phyloP scores from a whole-genome alignment of 2,329 filamentous ascomycete species.

The Alternaria viburni region DNA sequence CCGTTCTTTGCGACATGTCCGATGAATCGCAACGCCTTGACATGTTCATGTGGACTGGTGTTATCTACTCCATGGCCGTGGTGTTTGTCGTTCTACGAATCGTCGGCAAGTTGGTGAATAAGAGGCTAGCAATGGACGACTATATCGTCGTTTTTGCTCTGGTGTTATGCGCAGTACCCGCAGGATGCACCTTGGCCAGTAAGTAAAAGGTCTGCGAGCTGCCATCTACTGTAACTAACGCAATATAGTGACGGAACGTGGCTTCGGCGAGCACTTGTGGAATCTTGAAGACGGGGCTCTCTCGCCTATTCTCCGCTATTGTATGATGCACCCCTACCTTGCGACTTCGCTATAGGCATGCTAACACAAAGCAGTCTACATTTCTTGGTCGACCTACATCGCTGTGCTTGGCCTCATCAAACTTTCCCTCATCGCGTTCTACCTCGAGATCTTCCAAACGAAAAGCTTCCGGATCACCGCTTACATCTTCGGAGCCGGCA shows the following conservation, averaged over 20 bases:
- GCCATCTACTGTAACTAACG: conserved; percentile 4
- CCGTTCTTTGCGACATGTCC: conserved; percentile 25
- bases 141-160: conserved; percentile 25
- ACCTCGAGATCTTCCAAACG: conserved; percentile 37
- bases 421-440: conserved; percentile 33
- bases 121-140: conserved; percentile 26
- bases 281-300: conserved; percentile 17
- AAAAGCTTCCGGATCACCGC: conserved; percentile 20
- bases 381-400: conserved; percentile 28
- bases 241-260: conserved; percentile 22
- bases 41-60: conserved; percentile 14
- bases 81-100: conserved; percentile 21
- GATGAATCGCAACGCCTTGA: conserved; percentile 13
- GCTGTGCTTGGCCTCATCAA: conserved; percentile 33
- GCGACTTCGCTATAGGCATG: not conserved
- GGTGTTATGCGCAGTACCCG: conserved; percentile 23
- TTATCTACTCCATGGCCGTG: conserved; percentile 20
- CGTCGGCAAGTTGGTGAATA: conserved; percentile 19
- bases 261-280: conserved; percentile 35
- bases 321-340: not conserved
- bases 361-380: conserved; percentile 17
- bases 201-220: not conserved
- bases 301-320: conserved; percentile 15
- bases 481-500: conserved; percentile 20
- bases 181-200: conserved; percentile 28